Base-by-base conservation (phyloP, 2,329 filamentous ascomycete species). In the Epichloe typhina region DNA sequence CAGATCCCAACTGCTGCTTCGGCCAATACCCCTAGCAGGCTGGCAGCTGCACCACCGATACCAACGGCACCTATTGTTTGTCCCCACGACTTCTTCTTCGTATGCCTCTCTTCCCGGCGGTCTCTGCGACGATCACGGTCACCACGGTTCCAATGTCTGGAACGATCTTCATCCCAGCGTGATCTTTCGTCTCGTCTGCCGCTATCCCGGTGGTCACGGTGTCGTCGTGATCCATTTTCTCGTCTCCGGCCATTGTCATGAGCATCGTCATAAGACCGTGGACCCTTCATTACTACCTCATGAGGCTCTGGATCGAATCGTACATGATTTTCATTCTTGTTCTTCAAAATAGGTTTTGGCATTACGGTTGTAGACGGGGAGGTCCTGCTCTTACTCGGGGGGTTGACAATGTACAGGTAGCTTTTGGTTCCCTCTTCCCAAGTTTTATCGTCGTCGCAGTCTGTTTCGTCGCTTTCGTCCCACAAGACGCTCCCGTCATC, bases 341-440 rank as follows among this genome's bases (percentile, higher is more conserved):
- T 81, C 66, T 81, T 81, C 17, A 81, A 66, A n/a, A 81, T 81
- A 5, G 77, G 73, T 57, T 79, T 80, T 2, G 77, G 78, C 52
- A 59, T 61, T 3, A 64, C 61, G 5, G 66, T 66, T 46, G 61
- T 64, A 1, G 67, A 58, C 0, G 68, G 64, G 0, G 66, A 69
- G 0, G 61, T 61, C 53, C 62, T 66, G 45, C 55, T 57, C 52
- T 63, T 65, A 33, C 48, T 55, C 1, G 67, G 68, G 66, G 66
- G 64, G 47, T 56, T 64, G 53, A 69, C 67, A 53, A 70, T 69
- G 48, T 61, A 62, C 2, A 64, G 68, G 41, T 67, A 67, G 36
- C 53, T 62, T 52, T 63, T 66, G 5, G 57, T 62, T 4, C 58
- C 62, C 51, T 62, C 65, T 15, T 58, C 61, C 2, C 58, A 58